Base-by-base conservation (phyloP, 495 filamentous ascomycete species). In the Viridothelium virens region DNA sequence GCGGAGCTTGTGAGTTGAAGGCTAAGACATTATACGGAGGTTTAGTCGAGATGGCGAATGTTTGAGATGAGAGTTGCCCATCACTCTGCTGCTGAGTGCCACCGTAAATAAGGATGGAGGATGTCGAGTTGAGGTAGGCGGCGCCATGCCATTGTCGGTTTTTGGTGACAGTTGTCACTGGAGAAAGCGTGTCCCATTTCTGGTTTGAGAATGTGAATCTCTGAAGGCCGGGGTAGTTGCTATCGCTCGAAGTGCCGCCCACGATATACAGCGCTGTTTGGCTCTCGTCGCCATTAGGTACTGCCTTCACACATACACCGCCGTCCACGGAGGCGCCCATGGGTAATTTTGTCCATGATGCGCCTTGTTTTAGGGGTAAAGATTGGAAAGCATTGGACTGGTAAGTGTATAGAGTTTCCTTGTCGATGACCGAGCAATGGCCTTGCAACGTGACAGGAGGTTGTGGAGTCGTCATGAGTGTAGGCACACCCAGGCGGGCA, bases 401-500 rank as follows among this genome's bases (percentile, higher is more conserved):
- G 72, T 91, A 97, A 11, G 86, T 86, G 78, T 96, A 98, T 16
- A 98, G 84, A 18, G 88, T 94, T 75, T 89, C 86, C 74, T 92
- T 81, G 77, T 89, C 80, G 63, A 98, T 83, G 66, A 87, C 84
- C 16, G 91, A 94, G 77, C 94, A 98, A 70, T 88, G 85, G 77
- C 88, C 86, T 70, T 83, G 82, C 69, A 96, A 78, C 68, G 83
- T 74, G 67, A 84, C 78, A 12, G 80, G 79, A 65, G 92, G 92
- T 70, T 69, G 61, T 39, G 77, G 77, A 18, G 67, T 62, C 18
- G 72, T 68, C 72, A 74, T 74, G 63, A 44, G 62, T 59, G 7
- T 36, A 0, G 53, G 53, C 31, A 59, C n/a, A 34, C 5, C 31
- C 4, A 18, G 36, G 6, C 53, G 7, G 14, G 41, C 7, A 33